Evolutionary conservation across 179 eudicot genomes (phyloP).

Genomic region (Gypsophila paniculata): DNA sequence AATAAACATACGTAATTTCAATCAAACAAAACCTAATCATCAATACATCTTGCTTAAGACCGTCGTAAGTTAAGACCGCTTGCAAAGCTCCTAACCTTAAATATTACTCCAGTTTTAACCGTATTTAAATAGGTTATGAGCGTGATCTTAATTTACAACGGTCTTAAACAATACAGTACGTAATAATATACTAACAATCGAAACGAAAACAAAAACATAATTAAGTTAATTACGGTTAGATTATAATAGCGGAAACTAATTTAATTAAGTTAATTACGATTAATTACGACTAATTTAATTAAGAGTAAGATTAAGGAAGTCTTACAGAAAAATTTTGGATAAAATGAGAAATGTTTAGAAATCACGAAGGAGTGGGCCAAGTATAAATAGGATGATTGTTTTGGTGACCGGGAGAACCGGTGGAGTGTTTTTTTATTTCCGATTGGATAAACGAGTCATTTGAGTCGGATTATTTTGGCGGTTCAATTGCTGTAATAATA

Average conservation of each 20-base stretch:
- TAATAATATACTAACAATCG: background rate
- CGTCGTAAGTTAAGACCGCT: too few relatives aligned
- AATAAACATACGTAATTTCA: too few relatives aligned
- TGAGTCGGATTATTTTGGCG: too few relatives aligned
- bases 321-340: background rate
- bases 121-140: too few relatives aligned
- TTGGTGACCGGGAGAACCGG: background rate
- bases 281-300: too few relatives aligned
- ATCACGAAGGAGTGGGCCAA: constrained; percentile 6
- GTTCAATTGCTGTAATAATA: background rate
- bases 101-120: too few relatives aligned
- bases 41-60: too few relatives aligned
- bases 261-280: background rate
- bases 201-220: background rate
- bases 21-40: background rate
- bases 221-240: background rate
- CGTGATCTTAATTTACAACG: too few relatives aligned
- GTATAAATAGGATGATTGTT: background rate
- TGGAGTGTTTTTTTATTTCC: too few relatives aligned
- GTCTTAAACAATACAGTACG: too few relatives aligned
- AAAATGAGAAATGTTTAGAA: background rate
- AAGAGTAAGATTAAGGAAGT: background rate
- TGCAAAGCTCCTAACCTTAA: too few relatives aligned
- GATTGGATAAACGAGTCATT: too few relatives aligned
- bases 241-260: background rate